Conservation (phyloP, 2,329 filamentous ascomycete genomes). For the Paraphaeosphaeria sporulosa region DNA sequence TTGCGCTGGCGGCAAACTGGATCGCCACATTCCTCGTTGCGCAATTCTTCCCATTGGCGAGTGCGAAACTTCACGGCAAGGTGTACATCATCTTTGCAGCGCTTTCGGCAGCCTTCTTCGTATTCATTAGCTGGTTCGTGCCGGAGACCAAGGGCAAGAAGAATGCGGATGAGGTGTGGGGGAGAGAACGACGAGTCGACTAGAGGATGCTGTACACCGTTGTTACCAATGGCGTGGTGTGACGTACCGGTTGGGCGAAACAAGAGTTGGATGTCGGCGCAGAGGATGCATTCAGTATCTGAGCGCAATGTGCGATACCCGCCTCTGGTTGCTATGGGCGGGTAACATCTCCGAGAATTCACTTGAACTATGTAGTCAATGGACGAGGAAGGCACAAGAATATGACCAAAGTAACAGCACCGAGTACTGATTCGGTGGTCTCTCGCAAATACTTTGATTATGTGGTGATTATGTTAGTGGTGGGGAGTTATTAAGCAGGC, state of each 20-base stretch:
- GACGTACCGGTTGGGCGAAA: neutral
- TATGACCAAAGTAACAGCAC: neutral
- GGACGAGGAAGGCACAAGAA: too few relatives aligned
- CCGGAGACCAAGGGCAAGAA: conserved; percentile 90
- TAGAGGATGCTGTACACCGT: neutral
- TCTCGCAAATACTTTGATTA: conserved; percentile 17
- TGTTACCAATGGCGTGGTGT: neutral
- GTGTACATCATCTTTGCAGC: conserved; percentile 92
- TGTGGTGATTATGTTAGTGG: neutral
- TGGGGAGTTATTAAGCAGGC: conserved; percentile 5
- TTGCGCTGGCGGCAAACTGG: conserved; percentile 87
- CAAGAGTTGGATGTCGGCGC: neutral
- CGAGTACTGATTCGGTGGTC: conserved; percentile 14
- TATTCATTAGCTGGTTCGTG: conserved; percentile 77
- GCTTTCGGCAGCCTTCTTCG: conserved; percentile 71
- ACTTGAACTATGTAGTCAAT: too few relatives aligned
- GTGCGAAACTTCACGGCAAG: conserved; percentile 78
- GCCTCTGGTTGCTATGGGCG: too few relatives aligned
- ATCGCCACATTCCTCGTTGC: conserved; percentile 90
- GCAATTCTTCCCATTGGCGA: conserved; percentile 91
- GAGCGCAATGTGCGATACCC: too few relatives aligned
- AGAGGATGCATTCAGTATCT: too few relatives aligned
- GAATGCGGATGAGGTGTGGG: conserved; percentile 91
- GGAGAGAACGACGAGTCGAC: conserved; percentile 59
- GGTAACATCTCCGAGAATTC: too few relatives aligned